Evolutionary conservation across 371 early-diverging fungal species (phyloP), one percentile per base, ranked within the genome.

Genomic region (Amoeboaphelidium occidentale): DNA sequence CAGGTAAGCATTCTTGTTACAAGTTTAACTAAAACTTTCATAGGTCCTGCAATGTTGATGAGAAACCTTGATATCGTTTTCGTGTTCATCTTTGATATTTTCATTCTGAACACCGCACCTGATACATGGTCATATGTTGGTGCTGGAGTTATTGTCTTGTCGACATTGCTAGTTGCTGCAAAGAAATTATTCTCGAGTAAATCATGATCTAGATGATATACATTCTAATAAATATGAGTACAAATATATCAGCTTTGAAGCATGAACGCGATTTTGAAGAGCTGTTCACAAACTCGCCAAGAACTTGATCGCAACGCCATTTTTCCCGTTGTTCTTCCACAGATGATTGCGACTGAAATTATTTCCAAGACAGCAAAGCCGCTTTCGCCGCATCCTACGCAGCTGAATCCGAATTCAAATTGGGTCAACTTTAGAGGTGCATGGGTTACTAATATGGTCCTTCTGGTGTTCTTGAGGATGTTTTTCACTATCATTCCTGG

Each of bases 401-500:
- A 72, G 67, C 64, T 64, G 24, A 76, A 76, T 53, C 70, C 71
- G 46, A 76, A 76, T 53, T 76, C 74, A 17, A 68, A 72, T 25
- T 76, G 76, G 76, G 72, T 73, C 39, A 76, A 73, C 51, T 70
- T 68, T 47, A 76, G 20, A 83, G 94, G 96, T 32, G 81, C 89
- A 20, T 92, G 93, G 90, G 64, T 78, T 23, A 79, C 86, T 22
- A 79, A 84, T 52, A 60, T 89, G 21, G 65, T 84, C 54, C 58
- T 90, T 23, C 72, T 89, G 42, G 59, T 82, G 3, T 56, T 68
- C n/a, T 63, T 89, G 49, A 79, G 86, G 63, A 59, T 85, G n/a
- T 58, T 83, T 21, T 79, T 84, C 51, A 76, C 79, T 27, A 70
- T 78, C 45, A 74, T 94, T 58, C 96, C 96, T 2, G 81, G 81